Evolutionary conservation across 1,284 basidiomycete genomes (phyloP).

Genomic region (Cerrena zonata): DNA sequence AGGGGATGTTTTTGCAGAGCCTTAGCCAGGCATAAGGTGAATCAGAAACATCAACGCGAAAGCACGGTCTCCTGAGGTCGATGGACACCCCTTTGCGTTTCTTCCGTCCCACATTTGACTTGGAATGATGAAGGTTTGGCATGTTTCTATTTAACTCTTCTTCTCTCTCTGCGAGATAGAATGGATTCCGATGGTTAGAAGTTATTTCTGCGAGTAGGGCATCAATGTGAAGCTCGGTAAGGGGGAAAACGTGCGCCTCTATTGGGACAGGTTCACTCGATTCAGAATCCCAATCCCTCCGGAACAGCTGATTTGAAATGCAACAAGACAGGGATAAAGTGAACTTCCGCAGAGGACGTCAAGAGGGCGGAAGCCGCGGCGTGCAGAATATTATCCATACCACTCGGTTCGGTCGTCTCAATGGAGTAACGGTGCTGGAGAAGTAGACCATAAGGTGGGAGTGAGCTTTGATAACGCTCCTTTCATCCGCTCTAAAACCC

Average conservation of each 20-base stretch:
- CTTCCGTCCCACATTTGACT: too few relatives aligned
- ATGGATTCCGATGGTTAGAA: background rate
- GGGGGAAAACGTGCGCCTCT: slow-evolving; percentile 18
- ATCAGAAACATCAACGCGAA: background rate
- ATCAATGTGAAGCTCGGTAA: slow-evolving; percentile 25
- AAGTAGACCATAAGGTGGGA: slow-evolving; percentile 25
- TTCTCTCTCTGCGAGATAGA: background rate
- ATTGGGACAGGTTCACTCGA: too few relatives aligned
- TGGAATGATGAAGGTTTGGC: too few relatives aligned
- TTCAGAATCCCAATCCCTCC: too few relatives aligned
- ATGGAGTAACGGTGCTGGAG: slow-evolving; percentile 25
- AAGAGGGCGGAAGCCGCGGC: slow-evolving; percentile 9
- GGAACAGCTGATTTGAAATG: background rate
- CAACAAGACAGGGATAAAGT: background rate
- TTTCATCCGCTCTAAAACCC: background rate
- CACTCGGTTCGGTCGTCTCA: slow-evolving; percentile 21
- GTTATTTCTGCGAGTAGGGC: slow-evolving; percentile 6
- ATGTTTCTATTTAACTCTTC: background rate
- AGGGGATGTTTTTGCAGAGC: background rate
- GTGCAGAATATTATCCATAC: slow-evolving; percentile 23
- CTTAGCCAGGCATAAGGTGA: background rate
- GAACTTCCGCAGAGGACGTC: background rate
- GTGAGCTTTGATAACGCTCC: slow-evolving; percentile 12
- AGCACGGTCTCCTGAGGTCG: too few relatives aligned
- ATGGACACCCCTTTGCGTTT: too few relatives aligned